These are phyloP conservation scores for Penstemon davidsonii DNA, from an alignment of 257 asterid species.

Conservation along the genomic window DNA sequence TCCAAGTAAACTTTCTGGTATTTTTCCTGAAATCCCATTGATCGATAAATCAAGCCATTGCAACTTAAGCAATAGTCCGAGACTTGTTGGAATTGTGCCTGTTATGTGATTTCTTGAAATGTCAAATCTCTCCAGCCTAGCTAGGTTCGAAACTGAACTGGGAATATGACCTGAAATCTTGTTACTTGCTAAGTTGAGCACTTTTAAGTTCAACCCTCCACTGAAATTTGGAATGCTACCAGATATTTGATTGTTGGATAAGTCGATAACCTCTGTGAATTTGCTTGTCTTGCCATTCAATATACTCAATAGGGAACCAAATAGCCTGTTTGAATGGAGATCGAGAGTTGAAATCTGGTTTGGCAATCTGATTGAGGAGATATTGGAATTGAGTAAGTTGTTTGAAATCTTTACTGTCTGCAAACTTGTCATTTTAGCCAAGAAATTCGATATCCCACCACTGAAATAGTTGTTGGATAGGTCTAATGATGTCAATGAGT, in stretches of 20 bases:
- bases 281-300: conserved; percentile 51
- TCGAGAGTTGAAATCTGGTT: conserved; percentile 57
- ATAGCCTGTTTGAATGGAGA: conserved; percentile 67
- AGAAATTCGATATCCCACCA: conserved; percentile 55
- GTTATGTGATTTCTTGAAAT: conserved; percentile 68
- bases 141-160: conserved; percentile 56
- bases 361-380: conserved; percentile 61
- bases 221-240: conserved; percentile 70
- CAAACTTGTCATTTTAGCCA: conserved; percentile 52
- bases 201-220: conserved; percentile 44
- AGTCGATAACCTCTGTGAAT: conserved; percentile 62
- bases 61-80: conserved; percentile 61
- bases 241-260: conserved; percentile 65
- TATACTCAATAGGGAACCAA: conserved; percentile 58
- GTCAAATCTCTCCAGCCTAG: conserved; percentile 56
- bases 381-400: conserved; percentile 58
- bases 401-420: conserved; percentile 58
- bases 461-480: conserved; percentile 75
- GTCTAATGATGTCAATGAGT: conserved; percentile 64
- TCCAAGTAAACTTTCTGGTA: conserved; percentile 66
- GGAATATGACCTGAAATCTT: conserved; percentile 75
- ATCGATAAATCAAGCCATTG: conserved; percentile 81
- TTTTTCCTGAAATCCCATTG: conserved; percentile 56
- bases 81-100: conserved; percentile 71
- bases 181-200: conserved; percentile 70